Percentiles rank a stretch among this genome's conserved stretches.
These are phyloP conservation scores for Boletus semigastroideus DNA, from an alignment of 1,284 basidiomycete genomes.

Conservation along the genomic window DNA sequence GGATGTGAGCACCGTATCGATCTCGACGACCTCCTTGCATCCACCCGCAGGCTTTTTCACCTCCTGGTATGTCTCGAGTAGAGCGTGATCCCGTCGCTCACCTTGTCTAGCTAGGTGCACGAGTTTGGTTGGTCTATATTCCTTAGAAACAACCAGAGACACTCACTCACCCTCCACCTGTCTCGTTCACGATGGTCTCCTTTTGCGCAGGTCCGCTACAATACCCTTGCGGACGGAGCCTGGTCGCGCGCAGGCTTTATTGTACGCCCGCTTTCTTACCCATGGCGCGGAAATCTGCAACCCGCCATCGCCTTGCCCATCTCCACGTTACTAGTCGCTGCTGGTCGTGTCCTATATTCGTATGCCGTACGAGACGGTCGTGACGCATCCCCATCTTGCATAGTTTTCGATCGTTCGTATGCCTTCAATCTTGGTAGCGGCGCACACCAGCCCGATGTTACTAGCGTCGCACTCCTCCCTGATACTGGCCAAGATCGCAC, in stretches of 20 bases:
- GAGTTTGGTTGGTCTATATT: slow-evolving; percentile 61
- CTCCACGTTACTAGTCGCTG: slow-evolving; percentile 61
- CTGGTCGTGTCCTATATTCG: slow-evolving; percentile 57
- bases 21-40: slow-evolving; percentile 47
- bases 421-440: slow-evolving; percentile 34
- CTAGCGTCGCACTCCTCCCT: slow-evolving; percentile 45
- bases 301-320: slow-evolving; percentile 59
- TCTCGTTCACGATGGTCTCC: slow-evolving; percentile 50
- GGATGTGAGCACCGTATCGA: slow-evolving; percentile 47
- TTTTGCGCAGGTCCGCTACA: slow-evolving; percentile 48
- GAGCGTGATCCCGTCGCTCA: slow-evolving; percentile 1
- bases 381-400: slow-evolving; percentile 18
- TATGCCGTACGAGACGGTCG: slow-evolving; percentile 56
- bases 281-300: slow-evolving; percentile 59
- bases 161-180: slow-evolving; percentile 51
- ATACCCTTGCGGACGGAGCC: slow-evolving; percentile 50
- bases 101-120: slow-evolving; percentile 45
- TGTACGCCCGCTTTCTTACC: slow-evolving; percentile 64
- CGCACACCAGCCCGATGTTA: slow-evolving; percentile 50
- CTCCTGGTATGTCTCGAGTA: slow-evolving; percentile 43
- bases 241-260: slow-evolving; percentile 57
- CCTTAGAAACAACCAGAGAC: slow-evolving; percentile 48
- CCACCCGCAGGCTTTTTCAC: slow-evolving; percentile 46
- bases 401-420: slow-evolving; percentile 49
- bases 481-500: slow-evolving; percentile 50